These are phyloP conservation scores for Globisporangium echinulatum DNA, from an alignment of 352 stramenopile genomes.

Conservation along the genomic window DNA sequence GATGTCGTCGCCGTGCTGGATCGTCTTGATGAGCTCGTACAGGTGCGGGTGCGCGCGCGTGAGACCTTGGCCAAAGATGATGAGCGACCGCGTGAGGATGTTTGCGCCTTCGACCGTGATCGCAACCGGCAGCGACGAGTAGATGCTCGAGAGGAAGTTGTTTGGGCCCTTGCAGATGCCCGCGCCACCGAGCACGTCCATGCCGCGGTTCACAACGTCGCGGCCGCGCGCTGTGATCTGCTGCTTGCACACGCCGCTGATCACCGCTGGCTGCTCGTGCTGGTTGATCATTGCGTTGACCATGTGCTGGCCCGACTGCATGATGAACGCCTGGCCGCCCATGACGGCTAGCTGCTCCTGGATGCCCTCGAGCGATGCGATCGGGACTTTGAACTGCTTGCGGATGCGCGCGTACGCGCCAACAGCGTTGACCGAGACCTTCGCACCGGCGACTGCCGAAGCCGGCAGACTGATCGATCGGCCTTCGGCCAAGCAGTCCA, in stretches of 20 bases:
- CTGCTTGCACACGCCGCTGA: conserved; percentile 98
- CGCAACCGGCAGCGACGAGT: conserved; percentile 95
- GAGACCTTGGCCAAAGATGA: conserved; percentile 98
- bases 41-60: conserved; percentile 97
- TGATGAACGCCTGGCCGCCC: conserved; percentile 92
- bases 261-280: conserved; percentile 97
- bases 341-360: conserved; percentile 95
- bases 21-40: conserved; percentile 95
- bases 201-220: conserved; percentile 94
- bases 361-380: conserved; percentile 97
- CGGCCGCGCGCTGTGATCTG: conserved; percentile 96
- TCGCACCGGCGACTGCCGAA: conserved; percentile 89
- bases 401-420: conserved; percentile 94
- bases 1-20: conserved; percentile 94
- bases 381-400: conserved; percentile 98
- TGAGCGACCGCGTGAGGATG: conserved; percentile 95
- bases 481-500: conserved; percentile 97
- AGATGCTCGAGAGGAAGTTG: conserved; percentile 95
- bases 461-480: conserved; percentile 95
- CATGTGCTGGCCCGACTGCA: conserved; percentile 93
- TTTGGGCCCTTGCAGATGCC: conserved; percentile 96
- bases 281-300: conserved; percentile 99
- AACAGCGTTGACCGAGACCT: conserved; percentile 89
- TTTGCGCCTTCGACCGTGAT: conserved; percentile 98
- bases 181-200: conserved; percentile 96